Evolutionary conservation across 2,329 filamentous ascomycete genomes (phyloP).

Genomic region (Fusarium verrucosum): DNA sequence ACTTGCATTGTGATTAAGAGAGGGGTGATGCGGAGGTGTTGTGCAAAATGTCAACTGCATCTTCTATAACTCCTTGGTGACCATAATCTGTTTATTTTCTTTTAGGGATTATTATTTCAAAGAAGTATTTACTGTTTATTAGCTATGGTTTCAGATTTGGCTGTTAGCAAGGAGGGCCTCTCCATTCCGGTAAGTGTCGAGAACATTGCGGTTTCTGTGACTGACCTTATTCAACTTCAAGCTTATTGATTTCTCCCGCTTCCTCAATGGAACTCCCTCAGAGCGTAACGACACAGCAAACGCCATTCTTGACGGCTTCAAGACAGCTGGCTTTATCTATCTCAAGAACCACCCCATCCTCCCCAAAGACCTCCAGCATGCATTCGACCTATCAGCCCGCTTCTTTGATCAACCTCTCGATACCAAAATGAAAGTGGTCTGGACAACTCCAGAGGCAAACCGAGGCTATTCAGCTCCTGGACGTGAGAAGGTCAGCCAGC

Average conservation of each 20-base stretch:
- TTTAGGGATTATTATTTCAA: background rate
- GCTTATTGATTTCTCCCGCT: constrained; percentile 71
- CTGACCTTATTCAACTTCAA: constrained; percentile 4
- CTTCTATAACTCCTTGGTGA: background rate
- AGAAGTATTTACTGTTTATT: too few relatives aligned
- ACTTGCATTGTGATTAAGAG: background rate
- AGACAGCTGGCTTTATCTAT: constrained; percentile 89
- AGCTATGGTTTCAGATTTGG: constrained; percentile 50
- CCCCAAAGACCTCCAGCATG: constrained; percentile 62
- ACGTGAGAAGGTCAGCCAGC: constrained; percentile 74
- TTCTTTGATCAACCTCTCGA: constrained; percentile 74
- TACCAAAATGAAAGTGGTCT: constrained; percentile 72
- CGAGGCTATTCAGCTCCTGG: constrained; percentile 76
- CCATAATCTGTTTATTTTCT: background rate
- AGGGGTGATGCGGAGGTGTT: background rate
- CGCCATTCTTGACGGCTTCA: constrained; percentile 81
- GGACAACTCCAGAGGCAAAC: constrained; percentile 78
- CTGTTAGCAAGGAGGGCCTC: constrained; percentile 62
- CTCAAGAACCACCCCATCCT: constrained; percentile 81
- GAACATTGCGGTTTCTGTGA: background rate
- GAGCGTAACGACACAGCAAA: constrained; percentile 73
- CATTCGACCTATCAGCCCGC: constrained; percentile 73
- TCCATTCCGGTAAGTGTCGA: constrained; percentile 61
- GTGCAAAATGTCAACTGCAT: too few relatives aligned
- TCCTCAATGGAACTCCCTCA: constrained; percentile 68